Conservation (phyloP, 2,329 filamentous ascomycete genomes). For the Basipetospora chlamydospora region DNA sequence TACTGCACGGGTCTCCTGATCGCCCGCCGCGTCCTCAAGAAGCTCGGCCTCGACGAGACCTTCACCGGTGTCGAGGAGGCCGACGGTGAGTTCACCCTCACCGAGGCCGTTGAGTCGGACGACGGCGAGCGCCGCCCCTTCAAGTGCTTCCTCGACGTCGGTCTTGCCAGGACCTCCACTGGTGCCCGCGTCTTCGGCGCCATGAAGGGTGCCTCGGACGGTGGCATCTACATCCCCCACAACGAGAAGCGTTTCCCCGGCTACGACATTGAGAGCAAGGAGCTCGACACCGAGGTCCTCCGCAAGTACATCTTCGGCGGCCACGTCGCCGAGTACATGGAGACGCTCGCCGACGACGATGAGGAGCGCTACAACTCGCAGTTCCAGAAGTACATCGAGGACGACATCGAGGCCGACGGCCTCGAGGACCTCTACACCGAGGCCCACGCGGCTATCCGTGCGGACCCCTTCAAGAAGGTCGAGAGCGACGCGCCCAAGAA, state of each 20-base stretch:
- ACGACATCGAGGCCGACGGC: constrained; percentile 89
- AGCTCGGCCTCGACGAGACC: constrained; percentile 86
- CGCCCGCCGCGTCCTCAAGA: constrained; percentile 90
- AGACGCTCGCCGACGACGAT: constrained; percentile 97
- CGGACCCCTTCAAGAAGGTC: constrained; percentile 94
- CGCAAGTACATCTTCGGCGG: constrained; percentile 99
- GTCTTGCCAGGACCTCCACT: constrained; percentile 91
- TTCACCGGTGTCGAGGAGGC: constrained; percentile 95
- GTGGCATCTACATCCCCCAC: constrained; percentile 93
- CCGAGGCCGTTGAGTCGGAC: constrained; percentile 82
- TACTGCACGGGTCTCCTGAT: constrained; percentile 95
- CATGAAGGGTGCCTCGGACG: constrained; percentile 99
- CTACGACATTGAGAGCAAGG: constrained; percentile 93
- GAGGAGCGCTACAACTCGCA: constrained; percentile 99
- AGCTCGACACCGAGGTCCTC: constrained; percentile 91
- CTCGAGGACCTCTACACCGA: constrained; percentile 94
- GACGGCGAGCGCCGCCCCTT: constrained; percentile 93
- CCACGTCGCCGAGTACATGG: constrained; percentile 99
- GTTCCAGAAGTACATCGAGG: constrained; percentile 96
- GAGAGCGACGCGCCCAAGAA: constrained; percentile 68
- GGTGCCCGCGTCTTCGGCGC: constrained; percentile 98
- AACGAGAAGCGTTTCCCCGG: constrained; percentile 99
- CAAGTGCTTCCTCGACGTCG: constrained; percentile 98
- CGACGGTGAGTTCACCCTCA: constrained; percentile 89
- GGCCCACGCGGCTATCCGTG: constrained; percentile 92